Evolutionary conservation across 371 early-diverging fungal species (phyloP).

Genomic region (Syncephalastrum monosporum): DNA sequence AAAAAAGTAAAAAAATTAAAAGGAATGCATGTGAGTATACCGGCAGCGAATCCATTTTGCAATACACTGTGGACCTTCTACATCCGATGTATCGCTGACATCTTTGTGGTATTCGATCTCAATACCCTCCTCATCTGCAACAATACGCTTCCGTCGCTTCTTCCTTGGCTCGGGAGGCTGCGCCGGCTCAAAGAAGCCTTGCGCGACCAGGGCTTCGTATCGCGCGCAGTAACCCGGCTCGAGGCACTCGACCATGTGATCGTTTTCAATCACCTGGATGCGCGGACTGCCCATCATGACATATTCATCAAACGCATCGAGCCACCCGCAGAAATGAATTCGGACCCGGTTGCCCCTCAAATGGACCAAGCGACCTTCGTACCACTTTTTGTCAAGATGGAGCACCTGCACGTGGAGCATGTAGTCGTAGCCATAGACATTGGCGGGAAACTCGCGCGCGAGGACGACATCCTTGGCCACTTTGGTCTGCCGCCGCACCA

Average conservation of each 20-base stretch:
- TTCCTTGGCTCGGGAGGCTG: constrained; percentile 35
- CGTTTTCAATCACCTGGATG: constrained; percentile 39
- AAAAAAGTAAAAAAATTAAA: background rate
- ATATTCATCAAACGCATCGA: constrained; percentile 58
- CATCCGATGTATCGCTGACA: constrained; percentile 17
- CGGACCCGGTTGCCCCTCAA: constrained; percentile 50
- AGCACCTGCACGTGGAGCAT: constrained; percentile 55
- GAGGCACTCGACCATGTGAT: constrained; percentile 35
- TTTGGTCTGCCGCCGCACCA: constrained; percentile 9
- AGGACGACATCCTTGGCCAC: constrained; percentile 19
- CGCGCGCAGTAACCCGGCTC: constrained; percentile 52
- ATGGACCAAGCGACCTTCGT: constrained; percentile 51
- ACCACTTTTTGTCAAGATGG: constrained; percentile 47
- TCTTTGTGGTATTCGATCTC: constrained; percentile 35
- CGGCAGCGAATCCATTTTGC: background rate
- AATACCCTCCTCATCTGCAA: constrained; percentile 7
- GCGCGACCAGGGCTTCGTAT: constrained; percentile 16
- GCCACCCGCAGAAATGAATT: constrained; percentile 64
- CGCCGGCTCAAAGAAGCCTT: constrained; percentile 4
- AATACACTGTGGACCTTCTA: constrained; percentile 10
- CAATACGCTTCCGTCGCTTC: constrained; percentile 4
- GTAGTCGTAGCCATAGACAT: constrained; percentile 58
- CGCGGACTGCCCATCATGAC: constrained; percentile 56
- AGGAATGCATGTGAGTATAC: background rate
- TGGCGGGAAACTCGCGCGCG: constrained; percentile 20